phyloP scores from a whole-genome alignment of 1,139 yeast species.

The Suhomyces chickasaworum region DNA sequence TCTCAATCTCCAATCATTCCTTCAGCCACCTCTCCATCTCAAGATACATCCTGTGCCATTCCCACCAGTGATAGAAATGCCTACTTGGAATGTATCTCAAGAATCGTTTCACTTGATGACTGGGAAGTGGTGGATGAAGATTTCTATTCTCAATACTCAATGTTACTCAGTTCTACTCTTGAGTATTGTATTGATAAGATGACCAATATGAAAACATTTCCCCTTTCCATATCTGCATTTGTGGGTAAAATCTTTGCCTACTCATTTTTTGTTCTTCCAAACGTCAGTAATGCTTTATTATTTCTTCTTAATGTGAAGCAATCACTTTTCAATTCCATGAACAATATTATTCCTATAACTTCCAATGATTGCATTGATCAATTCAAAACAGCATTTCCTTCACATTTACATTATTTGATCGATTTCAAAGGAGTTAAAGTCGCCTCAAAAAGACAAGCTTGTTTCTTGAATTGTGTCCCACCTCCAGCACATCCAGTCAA shows the following conservation, averaged over 20 bases:
- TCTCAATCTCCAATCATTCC: constrained; percentile 1
- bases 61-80: constrained; percentile 61
- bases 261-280: constrained; percentile 59
- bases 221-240: constrained; percentile 68
- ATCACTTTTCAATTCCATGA: constrained; percentile 29
- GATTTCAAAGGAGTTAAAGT: constrained; percentile 34
- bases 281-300: constrained; percentile 63
- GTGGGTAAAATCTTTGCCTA: constrained; percentile 80
- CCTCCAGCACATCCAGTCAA: constrained; percentile 58
- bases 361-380: neutral
- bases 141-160: constrained; percentile 28
- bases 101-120: constrained; percentile 63
- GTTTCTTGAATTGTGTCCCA: constrained; percentile 38
- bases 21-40: neutral
- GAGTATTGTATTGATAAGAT: constrained; percentile 54
- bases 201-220: constrained; percentile 54
- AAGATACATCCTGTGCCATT: constrained; percentile 16
- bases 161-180: constrained; percentile 53
- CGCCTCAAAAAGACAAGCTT: constrained; percentile 26
- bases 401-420: constrained; percentile 40
- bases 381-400: constrained; percentile 33
- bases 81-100: constrained; percentile 70
- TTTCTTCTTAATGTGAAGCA: constrained; percentile 61
- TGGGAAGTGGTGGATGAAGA: constrained; percentile 48
- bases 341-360: constrained; percentile 3